These are phyloP conservation scores for Hordeum vulgare DNA, from an alignment of 176 grass and related monocot genomes.

Conservation along the genomic window MorexV3_pseudomolecules_assembly NC_058518.1:494149597-494150096, in stretches of 20 bases:
- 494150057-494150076: neutral
- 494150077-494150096: neutral
- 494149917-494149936: conserved; percentile 19
- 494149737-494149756: conserved; percentile 80
- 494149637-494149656: neutral
- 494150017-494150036: neutral
- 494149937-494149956: neutral
- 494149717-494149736: conserved; percentile 78
- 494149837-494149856: neutral
- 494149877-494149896: conserved; percentile 95
- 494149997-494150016: neutral
- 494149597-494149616: neutral
- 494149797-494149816: neutral
- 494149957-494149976: neutral
- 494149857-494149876: neutral
- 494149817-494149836: conserved; percentile 10
- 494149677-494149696: conserved; percentile 8
- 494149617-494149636: neutral
- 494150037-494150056: neutral
- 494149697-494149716: conserved; percentile 97
- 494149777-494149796: conserved; percentile 98
- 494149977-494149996: neutral
- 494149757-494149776: conserved; percentile 90
- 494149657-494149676: neutral
- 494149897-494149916: conserved; percentile 89